Conservation (phyloP, 371 early-diverging fungal genomes). For the Cokeromyces recurvatus region DNA sequence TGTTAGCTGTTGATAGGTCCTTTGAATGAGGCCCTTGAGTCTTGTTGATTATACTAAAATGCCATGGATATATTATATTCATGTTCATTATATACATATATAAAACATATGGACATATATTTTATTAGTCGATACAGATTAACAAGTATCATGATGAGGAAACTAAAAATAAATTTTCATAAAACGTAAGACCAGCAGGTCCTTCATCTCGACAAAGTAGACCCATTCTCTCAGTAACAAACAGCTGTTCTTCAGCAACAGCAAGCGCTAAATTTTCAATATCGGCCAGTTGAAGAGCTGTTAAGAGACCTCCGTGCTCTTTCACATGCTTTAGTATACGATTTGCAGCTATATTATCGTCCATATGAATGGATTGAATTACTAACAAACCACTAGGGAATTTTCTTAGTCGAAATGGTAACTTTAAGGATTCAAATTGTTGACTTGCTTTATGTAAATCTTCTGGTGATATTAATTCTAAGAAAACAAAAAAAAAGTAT, state of each 20-base stretch:
- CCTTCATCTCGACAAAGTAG: slow-evolving; percentile 84
- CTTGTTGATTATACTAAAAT: too few relatives aligned
- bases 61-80: too few relatives aligned
- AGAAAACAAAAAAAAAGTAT: not conserved
- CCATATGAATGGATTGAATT: slow-evolving; percentile 65
- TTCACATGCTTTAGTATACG: slow-evolving; percentile 57
- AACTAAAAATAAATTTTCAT: slow-evolving; percentile 59
- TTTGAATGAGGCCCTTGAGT: too few relatives aligned
- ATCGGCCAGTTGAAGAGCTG: slow-evolving; percentile 68
- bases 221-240: slow-evolving; percentile 74
- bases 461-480: slow-evolving; percentile 82
- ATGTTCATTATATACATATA: too few relatives aligned
- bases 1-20: too few relatives aligned
- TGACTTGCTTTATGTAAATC: slow-evolving; percentile 76
- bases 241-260: slow-evolving; percentile 72
- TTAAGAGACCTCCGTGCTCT: slow-evolving; percentile 46
- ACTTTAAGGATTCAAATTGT: slow-evolving; percentile 56
- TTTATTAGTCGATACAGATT: too few relatives aligned
- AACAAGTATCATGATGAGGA: slow-evolving; percentile 2
- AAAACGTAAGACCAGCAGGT: slow-evolving; percentile 77
- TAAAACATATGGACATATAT: too few relatives aligned
- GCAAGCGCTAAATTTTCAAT: slow-evolving; percentile 61
- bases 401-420: slow-evolving; percentile 70
- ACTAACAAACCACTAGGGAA: slow-evolving; percentile 78
- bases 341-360: slow-evolving; percentile 65